Evolutionary conservation across 2,329 filamentous ascomycete species (phyloP).

Genomic region (Xylariomycetidae sp.): DNA sequence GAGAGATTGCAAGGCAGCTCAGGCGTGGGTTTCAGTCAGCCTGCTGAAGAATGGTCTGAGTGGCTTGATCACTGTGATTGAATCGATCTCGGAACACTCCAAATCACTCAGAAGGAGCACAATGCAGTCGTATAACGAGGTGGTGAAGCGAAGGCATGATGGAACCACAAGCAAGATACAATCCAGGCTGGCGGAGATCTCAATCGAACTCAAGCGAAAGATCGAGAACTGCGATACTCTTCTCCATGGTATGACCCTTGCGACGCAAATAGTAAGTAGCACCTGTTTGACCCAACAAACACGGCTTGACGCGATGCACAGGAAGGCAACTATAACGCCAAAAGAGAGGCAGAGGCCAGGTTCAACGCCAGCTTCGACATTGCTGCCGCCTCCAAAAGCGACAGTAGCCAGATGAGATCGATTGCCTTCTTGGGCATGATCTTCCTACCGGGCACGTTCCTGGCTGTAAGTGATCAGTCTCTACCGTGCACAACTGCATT

Average conservation of each 20-base stretch:
- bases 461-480: constrained; percentile 12
- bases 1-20: constrained; percentile 11
- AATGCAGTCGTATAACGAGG: neutral
- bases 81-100: constrained; percentile 5
- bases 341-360: constrained; percentile 7
- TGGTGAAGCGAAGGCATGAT: neutral
- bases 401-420: constrained; percentile 15
- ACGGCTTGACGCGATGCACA: constrained; percentile 2
- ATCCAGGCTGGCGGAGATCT: constrained; percentile 11
- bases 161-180: constrained; percentile 5
- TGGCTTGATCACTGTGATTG: constrained; percentile 8
- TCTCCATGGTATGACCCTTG: constrained; percentile 11
- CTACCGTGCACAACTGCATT: neutral
- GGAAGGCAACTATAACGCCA: constrained; percentile 16
- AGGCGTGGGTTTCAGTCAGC: constrained; percentile 12
- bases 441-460: constrained; percentile 18
- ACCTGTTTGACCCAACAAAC: neutral
- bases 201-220: constrained; percentile 12
- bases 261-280: constrained; percentile 13
- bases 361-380: constrained; percentile 9
- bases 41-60: constrained; percentile 13
- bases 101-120: neutral
- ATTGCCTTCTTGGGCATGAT: constrained; percentile 15
- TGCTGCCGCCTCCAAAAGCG: constrained; percentile 12
- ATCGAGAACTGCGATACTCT: constrained; percentile 5